Conservation (phyloP, 805 yeast species). For the Clavispora phyllophila region DNA sequence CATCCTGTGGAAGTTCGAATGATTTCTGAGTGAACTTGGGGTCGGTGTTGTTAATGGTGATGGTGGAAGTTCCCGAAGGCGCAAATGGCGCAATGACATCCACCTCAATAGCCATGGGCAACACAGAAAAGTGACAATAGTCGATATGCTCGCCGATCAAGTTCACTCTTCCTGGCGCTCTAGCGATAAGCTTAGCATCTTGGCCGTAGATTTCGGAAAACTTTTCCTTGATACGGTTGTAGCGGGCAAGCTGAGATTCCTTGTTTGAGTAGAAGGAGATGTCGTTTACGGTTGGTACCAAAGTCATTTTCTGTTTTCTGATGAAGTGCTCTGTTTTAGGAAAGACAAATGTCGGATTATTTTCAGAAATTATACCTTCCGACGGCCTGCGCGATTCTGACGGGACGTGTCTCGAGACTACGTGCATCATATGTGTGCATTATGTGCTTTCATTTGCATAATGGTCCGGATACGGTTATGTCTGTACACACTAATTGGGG, state of each 20-base stretch:
- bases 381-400: not conserved
- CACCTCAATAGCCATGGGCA: conserved; percentile 68
- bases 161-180: conserved; percentile 76
- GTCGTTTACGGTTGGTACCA: conserved; percentile 31
- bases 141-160: conserved; percentile 74
- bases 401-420: not conserved
- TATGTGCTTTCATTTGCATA: no score
- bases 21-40: conserved; percentile 28
- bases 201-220: conserved; percentile 14
- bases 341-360: not conserved
- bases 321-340: no score
- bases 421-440: not conserved
- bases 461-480: no score
- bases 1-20: conserved; percentile 40
- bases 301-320: conserved; percentile 1
- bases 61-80: conserved; percentile 13
- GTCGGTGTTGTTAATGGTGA: conserved; percentile 30
- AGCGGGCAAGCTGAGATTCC: conserved; percentile 22
- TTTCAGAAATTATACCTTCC: not conserved
- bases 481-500: no score
- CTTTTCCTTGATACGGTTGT: conserved; percentile 15
- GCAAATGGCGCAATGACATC: conserved; percentile 55
- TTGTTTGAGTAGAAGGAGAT: conserved; percentile 32
- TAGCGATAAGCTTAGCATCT: conserved; percentile 43
- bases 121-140: conserved; percentile 59